Conservation (phyloP, 495 filamentous ascomycete genomes). For the Hypoxylon lienhwacheense region DNA sequence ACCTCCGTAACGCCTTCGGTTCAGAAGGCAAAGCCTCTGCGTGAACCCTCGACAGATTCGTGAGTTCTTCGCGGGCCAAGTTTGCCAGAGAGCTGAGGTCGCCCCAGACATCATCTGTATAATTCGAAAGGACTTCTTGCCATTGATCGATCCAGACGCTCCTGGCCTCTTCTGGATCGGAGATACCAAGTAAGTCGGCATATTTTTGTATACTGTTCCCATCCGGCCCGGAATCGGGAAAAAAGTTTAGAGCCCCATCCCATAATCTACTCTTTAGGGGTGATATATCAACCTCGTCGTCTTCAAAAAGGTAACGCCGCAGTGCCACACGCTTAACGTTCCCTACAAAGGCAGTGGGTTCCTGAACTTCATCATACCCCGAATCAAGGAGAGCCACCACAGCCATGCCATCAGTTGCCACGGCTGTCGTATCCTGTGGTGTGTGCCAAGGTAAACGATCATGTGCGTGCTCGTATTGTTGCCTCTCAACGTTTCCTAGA, state of each 20-base stretch:
- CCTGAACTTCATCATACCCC: constrained; percentile 27
- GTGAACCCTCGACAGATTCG: constrained; percentile 25
- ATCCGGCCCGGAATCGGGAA: constrained; percentile 39
- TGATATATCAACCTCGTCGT: not conserved
- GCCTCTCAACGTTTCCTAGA: constrained; percentile 18
- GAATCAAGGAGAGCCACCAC: constrained; percentile 47
- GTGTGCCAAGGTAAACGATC: not conserved
- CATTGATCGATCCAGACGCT: constrained; percentile 57
- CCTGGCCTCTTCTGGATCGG: constrained; percentile 45
- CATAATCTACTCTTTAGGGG: constrained; percentile 31
- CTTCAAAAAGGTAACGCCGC: constrained; percentile 42
- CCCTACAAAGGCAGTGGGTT: constrained; percentile 27
- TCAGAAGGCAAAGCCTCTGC: constrained; percentile 13
- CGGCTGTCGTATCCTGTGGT: not conserved
- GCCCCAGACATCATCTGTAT: constrained; percentile 81
- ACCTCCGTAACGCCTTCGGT: constrained; percentile 27
- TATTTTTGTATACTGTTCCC: constrained; percentile 4
- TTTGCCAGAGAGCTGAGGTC: constrained; percentile 63
- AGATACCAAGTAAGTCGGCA: constrained; percentile 39
- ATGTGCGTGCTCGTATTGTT: not conserved
- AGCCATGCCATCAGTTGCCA: constrained; percentile 45
- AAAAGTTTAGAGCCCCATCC: constrained; percentile 49
- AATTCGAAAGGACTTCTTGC: constrained; percentile 64
- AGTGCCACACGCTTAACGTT: constrained; percentile 32
- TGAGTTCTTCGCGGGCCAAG: constrained; percentile 63